Percentiles rank a stretch among this genome's conserved stretches.
Conservation (phyloP, 2,329 filamentous ascomycete genomes). For the Colletotrichum liaoningense region DNA sequence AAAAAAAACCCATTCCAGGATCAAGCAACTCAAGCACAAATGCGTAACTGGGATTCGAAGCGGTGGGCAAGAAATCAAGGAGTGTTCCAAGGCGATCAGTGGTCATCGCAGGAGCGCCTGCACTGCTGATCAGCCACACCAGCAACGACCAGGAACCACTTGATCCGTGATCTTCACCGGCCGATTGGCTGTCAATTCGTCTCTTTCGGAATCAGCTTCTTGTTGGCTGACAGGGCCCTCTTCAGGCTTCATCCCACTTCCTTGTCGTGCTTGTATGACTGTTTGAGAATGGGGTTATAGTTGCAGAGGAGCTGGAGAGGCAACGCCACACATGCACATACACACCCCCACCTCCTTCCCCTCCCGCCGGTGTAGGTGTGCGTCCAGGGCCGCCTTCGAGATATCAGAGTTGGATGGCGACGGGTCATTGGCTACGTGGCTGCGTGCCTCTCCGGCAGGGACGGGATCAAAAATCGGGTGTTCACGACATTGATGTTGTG, state of each 20-base stretch:
- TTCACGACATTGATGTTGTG: not conserved
- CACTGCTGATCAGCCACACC: slow-evolving; percentile 20
- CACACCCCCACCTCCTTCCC: not conserved
- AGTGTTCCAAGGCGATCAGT: slow-evolving; percentile 12
- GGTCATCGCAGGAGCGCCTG: slow-evolving; percentile 7
- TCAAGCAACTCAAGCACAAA: not conserved
- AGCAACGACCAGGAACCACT: not conserved
- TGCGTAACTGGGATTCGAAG: not conserved
- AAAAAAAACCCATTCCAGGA: not conserved
- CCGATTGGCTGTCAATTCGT: not conserved
- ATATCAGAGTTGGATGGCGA: not conserved
- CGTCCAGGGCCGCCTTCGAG: not conserved
- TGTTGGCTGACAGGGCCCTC: not conserved
- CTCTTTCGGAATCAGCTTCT: not conserved
- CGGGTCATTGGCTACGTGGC: not conserved
- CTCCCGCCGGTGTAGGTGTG: not conserved
- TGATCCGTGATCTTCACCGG: not conserved
- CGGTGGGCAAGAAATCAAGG: slow-evolving; percentile 5
- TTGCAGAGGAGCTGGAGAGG: not conserved
- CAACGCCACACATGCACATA: not conserved
- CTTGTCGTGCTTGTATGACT: not conserved
- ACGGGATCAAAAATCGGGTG: not conserved
- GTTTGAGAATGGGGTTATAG: not conserved
- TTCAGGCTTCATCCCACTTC: too few relatives aligned
- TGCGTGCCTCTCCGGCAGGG: not conserved